Evolutionary conservation across 2,329 filamentous ascomycete species (phyloP).

Genomic region (Orbilia blumenaviensis): DNA sequence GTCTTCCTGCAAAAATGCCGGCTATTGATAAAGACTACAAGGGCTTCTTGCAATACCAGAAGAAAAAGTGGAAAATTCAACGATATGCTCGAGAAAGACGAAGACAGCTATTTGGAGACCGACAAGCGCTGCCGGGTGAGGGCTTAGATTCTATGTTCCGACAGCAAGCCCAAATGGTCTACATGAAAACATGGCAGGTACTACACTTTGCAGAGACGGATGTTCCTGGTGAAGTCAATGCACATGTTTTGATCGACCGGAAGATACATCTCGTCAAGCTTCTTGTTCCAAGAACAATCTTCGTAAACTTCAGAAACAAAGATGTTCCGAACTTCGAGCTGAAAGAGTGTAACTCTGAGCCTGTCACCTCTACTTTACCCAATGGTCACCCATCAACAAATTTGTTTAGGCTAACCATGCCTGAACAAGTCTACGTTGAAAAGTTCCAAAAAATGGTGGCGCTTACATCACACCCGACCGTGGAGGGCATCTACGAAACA

Average conservation of each 20-base stretch:
- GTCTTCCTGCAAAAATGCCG: slow-evolving; percentile 84
- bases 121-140: slow-evolving; percentile 70
- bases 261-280: slow-evolving; percentile 90
- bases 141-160: slow-evolving; percentile 79
- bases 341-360: slow-evolving; percentile 85
- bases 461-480: slow-evolving; percentile 89
- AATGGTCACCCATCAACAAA: slow-evolving; percentile 95
- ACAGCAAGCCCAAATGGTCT: slow-evolving; percentile 88
- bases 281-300: slow-evolving; percentile 87
- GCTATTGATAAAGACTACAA: slow-evolving; percentile 84
- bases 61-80: slow-evolving; percentile 98
- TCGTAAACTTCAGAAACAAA: slow-evolving; percentile 86
- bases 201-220: slow-evolving; percentile 85
- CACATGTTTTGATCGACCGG: slow-evolving; percentile 90
- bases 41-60: slow-evolving; percentile 91
- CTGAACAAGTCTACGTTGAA: slow-evolving; percentile 85
- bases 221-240: slow-evolving; percentile 83
- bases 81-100: slow-evolving; percentile 85
- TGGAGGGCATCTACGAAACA: slow-evolving; percentile 97
- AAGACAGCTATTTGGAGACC: slow-evolving; percentile 91
- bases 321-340: slow-evolving; percentile 90
- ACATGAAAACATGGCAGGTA: slow-evolving; percentile 93
- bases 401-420: slow-evolving; percentile 90
- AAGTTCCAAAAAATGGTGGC: slow-evolving; percentile 78
- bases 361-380: slow-evolving; percentile 89